Conservation (phyloP, 192 early-diverging fungal genomes). For the Backusella sp. region DNA sequence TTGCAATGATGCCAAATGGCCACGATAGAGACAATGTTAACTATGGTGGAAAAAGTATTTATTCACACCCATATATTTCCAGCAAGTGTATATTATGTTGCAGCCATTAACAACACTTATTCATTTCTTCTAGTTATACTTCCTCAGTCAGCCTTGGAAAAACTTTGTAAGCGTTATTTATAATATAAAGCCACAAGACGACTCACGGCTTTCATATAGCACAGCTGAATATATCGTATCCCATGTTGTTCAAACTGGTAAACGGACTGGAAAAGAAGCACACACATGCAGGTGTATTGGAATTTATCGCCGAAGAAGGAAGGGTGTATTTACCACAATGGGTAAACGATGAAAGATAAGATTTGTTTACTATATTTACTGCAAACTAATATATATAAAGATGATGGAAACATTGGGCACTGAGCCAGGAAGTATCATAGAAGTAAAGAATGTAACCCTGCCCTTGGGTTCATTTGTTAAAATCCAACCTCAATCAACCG, state of each 20-base stretch:
- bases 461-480: conserved; percentile 88
- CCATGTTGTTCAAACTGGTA: conserved; percentile 87
- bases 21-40: conserved; percentile 72
- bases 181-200: not conserved
- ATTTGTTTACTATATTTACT: not conserved
- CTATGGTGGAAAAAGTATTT: conserved; percentile 79
- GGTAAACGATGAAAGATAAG: conserved; percentile 44
- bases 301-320: conserved; percentile 98
- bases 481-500: conserved; percentile 94
- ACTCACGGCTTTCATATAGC: conserved; percentile 45
- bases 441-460: conserved; percentile 76
- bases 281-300: conserved; percentile 95
- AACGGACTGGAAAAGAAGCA: conserved; percentile 54
- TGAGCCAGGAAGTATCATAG: conserved; percentile 73
- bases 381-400: conserved; percentile 33
- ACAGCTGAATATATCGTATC: conserved; percentile 84
- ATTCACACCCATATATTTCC: not conserved
- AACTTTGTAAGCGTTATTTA: conserved; percentile 49
- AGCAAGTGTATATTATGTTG: not conserved
- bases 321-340: conserved; percentile 93
- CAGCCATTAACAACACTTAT: not conserved
- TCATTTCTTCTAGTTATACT: conserved; percentile 59
- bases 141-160: conserved; percentile 71
- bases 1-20: conserved; percentile 70
- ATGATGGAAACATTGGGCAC: conserved; percentile 91